Conservation (phyloP, 1,139 yeast species). For the Yamadazyma spencermartinsiae region DNA sequence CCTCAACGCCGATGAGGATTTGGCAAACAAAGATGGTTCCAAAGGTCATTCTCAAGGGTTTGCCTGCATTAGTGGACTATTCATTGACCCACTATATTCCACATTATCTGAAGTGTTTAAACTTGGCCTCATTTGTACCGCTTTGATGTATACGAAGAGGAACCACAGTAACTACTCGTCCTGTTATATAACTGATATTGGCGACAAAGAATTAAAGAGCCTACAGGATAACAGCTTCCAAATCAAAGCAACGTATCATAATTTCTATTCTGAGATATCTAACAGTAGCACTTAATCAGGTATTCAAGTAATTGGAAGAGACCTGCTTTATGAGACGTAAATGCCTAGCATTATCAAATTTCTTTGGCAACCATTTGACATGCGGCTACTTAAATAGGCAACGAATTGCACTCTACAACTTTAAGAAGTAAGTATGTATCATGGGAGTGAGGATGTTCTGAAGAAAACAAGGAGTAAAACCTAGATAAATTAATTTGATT, state of each 20-base stretch:
- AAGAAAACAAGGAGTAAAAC: no score
- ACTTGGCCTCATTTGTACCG: constrained; percentile 1
- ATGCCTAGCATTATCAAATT: no score
- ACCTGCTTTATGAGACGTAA: no score
- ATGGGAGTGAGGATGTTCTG: no score
- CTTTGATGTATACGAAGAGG: background rate
- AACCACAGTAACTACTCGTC: background rate
- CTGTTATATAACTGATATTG: background rate
- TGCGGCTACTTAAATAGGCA: no score
- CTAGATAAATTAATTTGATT: no score
- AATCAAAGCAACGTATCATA: constrained; percentile 1
- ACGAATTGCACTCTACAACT: no score
- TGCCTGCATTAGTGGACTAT: background rate
- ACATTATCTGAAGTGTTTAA: constrained; percentile 1
- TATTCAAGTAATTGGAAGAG: no score
- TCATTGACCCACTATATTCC: background rate
- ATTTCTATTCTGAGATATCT: constrained; percentile 3
- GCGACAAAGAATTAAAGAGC: background rate
- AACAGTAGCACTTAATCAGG: constrained; percentile 1
- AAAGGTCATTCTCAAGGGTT: background rate
- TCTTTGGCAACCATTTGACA: no score
- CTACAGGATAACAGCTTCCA: constrained; percentile 1
- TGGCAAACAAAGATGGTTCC: background rate
- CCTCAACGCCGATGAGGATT: background rate
- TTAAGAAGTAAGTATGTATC: no score